A percentile compares a stretch with the other conserved stretches of the same genome.
phyloP scores from a whole-genome alignment of 257 asterid genomes.

The Solanum chaucha region DNA sequence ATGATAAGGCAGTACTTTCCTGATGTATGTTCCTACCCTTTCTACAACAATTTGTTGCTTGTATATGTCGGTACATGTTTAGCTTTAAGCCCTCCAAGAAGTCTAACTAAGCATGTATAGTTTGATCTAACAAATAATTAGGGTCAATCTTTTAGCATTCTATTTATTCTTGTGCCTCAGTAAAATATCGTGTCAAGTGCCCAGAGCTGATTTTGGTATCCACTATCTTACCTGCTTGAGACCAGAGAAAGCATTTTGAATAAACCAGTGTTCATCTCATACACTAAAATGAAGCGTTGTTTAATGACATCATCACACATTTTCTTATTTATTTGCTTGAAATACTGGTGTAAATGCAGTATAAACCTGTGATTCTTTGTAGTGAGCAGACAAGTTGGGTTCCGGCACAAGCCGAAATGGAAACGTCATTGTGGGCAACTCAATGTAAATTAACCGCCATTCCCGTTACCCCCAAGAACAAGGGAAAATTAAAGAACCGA shows the following conservation, averaged over 20 bases:
- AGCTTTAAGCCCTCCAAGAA: background rate
- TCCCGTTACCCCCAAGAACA: background rate
- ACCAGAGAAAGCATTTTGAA: background rate
- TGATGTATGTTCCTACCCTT: conserved; percentile 22
- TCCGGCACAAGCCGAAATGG: background rate
- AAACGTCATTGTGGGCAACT: background rate
- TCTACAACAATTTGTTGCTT: background rate
- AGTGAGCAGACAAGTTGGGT: background rate
- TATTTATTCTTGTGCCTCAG: background rate
- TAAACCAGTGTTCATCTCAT: background rate
- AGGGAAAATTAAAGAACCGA: background rate
- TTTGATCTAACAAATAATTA: background rate
- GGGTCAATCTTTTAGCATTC: background rate
- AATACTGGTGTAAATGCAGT: background rate
- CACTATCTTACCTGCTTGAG: background rate
- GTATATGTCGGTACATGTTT: background rate
- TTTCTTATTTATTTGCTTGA: background rate
- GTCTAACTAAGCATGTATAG: background rate
- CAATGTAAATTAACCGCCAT: background rate
- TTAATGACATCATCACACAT: background rate
- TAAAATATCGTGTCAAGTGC: background rate
- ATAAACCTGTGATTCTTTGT: background rate
- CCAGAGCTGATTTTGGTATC: background rate
- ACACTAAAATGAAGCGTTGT: background rate
- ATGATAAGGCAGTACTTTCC: conserved; percentile 68